phyloP scores from a whole-genome alignment of 495 filamentous ascomycete genomes.

The Neurospora sp. region DNA sequence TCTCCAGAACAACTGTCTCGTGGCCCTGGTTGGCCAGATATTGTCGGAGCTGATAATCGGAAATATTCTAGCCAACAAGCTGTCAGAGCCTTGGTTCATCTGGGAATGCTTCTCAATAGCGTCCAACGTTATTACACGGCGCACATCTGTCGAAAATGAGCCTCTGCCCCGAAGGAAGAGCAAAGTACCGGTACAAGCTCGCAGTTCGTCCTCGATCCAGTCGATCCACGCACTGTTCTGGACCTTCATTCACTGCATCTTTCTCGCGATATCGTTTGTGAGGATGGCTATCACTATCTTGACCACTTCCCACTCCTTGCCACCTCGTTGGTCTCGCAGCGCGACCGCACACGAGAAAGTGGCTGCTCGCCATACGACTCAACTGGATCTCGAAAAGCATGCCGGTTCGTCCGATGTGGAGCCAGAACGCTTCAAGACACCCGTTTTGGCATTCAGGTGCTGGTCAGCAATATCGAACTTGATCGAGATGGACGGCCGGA shows the following conservation, averaged over 20 bases:
- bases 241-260: constrained; percentile 57
- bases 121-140: constrained; percentile 16
- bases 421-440: constrained; percentile 41
- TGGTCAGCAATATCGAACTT: constrained; percentile 61
- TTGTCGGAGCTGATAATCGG: constrained; percentile 78
- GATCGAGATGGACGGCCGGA: constrained; percentile 59
- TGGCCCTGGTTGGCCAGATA: constrained; percentile 71
- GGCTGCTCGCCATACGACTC: constrained; percentile 8
- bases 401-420: constrained; percentile 4
- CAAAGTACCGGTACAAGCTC: constrained; percentile 3
- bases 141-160: constrained; percentile 5
- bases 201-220: constrained; percentile 23
- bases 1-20: constrained; percentile 74
- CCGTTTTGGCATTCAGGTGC: constrained; percentile 63
- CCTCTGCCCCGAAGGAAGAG: neutral
- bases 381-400: neutral
- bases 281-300: constrained; percentile 47
- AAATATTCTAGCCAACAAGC: constrained; percentile 61
- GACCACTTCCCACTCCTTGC: constrained; percentile 42
- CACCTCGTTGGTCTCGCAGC: constrained; percentile 27
- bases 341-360: constrained; percentile 3
- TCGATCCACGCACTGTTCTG: constrained; percentile 48
- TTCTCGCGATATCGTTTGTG: constrained; percentile 53
- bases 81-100: constrained; percentile 76
- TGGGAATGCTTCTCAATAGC: constrained; percentile 65